Evolutionary conservation across 768 basidiomycete species (phyloP), one percentile per base, ranked within the genome.

Genomic region (Sistotremastrum suecicum): DNA sequence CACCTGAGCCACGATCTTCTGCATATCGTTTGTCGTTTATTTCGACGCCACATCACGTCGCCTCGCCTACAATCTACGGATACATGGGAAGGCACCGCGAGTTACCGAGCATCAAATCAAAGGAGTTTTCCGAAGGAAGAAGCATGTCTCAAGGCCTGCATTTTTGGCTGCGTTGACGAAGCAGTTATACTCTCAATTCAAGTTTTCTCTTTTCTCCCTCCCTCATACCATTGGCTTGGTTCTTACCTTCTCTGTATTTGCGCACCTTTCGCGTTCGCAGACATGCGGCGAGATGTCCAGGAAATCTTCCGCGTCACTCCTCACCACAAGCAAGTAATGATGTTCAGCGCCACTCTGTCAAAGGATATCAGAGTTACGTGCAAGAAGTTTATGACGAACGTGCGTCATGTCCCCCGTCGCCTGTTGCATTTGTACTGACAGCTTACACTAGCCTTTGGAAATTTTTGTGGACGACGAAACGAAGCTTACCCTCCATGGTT

Each of bases 211-310:
- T 62, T 66, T 58, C 58, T 66, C 63, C 67, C 66, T 69, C 59
- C 68, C 57, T 69, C 64, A 64, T 72, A 62, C 71, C 66, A 62
- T 72, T 69, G 63, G 67, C 67, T 62, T 67, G 59, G 62, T 61
- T 55, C 62, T 62, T 68, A 68, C 68, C 67, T 71, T 59, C 63
- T 71, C 79, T 78, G 81, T 74, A 80, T 78, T 60, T 62, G 75
- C 70, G 73, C 74, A 71, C 67, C 74, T 69, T 69, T 71, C 70
- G 73, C 66, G 20, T 20, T 20, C 20, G 20, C 78, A 99, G 95
- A 98, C 82, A 99, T 99, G 95, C 94, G 95, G 70, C 89, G 95
- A 60, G 95, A 99, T 63, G 94, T 99, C 53, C 95, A 99, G 79
- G 95, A 99, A 70, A 98, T 99, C 58, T 99, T 98, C 78, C 83